These are phyloP conservation scores for Candida multigemmis DNA, from an alignment of 805 yeast species.

Conservation along the genomic window DNA sequence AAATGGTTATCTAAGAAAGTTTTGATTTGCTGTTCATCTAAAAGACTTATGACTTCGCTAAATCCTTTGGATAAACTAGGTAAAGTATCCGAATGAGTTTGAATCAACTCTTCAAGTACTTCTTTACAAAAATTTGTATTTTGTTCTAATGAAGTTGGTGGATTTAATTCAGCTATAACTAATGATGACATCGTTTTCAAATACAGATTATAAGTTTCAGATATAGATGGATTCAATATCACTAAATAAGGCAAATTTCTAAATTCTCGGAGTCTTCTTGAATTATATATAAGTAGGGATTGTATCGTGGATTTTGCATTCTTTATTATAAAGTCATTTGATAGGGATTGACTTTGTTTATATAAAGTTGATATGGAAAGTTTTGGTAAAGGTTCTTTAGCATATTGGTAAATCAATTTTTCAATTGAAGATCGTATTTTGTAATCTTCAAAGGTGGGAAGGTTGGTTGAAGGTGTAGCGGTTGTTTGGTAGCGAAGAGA, in stretches of 20 bases:
- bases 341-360: conserved; percentile 28
- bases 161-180: conserved; percentile 21
- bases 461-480: conserved; percentile 6
- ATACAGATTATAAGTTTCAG: conserved; percentile 67
- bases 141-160: conserved; percentile 41
- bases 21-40: conserved; percentile 43
- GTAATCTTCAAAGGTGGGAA: conserved; percentile 43
- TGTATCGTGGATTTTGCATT: conserved; percentile 51
- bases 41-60: conserved; percentile 45
- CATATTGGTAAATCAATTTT: conserved; percentile 47
- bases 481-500: not conserved
- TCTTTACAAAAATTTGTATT: conserved; percentile 41
- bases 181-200: conserved; percentile 49
- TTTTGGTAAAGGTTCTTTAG: conserved; percentile 43
- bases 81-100: conserved; percentile 76
- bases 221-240: conserved; percentile 78
- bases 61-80: conserved; percentile 79
- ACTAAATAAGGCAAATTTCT: conserved; percentile 75
- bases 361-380: conserved; percentile 44
- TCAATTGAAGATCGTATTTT: conserved; percentile 51
- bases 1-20: conserved; percentile 67
- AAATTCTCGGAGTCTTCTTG: conserved; percentile 62
- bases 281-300: conserved; percentile 50
- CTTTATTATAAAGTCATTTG: conserved; percentile 23
- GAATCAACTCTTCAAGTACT: conserved; percentile 51